phyloP scores from a whole-genome alignment of 208 protist genomes.

The Leishmania gerbilli region DNA sequence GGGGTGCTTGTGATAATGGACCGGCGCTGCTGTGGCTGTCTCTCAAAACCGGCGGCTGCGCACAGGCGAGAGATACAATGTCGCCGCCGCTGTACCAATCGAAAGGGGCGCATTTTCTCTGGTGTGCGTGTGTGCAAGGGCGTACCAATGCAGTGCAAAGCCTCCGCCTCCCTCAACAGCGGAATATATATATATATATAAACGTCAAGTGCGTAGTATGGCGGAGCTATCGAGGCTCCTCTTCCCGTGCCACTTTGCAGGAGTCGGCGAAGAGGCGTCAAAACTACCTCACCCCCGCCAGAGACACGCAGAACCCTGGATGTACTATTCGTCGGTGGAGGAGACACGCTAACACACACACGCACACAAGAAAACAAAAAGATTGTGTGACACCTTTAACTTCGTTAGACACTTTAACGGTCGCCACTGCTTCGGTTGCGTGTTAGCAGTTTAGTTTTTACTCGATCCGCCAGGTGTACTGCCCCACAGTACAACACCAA shows the following conservation, averaged over 20 bases:
- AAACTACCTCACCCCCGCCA: not conserved
- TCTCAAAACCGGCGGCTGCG: too few species aligned
- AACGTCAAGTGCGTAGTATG: not conserved
- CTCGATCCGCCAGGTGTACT: not conserved
- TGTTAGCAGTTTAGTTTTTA: not conserved
- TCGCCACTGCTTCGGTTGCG: not conserved
- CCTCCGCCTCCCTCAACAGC: not conserved
- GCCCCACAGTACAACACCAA: not conserved
- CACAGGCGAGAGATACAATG: not conserved
- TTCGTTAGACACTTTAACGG: not conserved
- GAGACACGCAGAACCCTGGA: not conserved
- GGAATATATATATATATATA: not conserved
- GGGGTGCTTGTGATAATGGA: not conserved
- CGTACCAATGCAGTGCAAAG: too few species aligned
- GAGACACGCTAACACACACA: not conserved
- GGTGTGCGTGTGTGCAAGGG: not conserved
- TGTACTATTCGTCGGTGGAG: not conserved
- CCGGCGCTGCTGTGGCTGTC: not conserved
- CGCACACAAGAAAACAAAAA: not conserved
- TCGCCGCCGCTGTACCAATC: not conserved
- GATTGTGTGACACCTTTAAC: not conserved
- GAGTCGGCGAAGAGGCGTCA: not conserved
- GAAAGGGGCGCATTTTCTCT: slow-evolving; percentile 2
- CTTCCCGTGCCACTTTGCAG: not conserved
- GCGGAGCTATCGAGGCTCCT: not conserved